These are phyloP conservation scores for Candida nonsorbophila DNA, from an alignment of 805 yeast species.

Conservation along the genomic window DNA sequence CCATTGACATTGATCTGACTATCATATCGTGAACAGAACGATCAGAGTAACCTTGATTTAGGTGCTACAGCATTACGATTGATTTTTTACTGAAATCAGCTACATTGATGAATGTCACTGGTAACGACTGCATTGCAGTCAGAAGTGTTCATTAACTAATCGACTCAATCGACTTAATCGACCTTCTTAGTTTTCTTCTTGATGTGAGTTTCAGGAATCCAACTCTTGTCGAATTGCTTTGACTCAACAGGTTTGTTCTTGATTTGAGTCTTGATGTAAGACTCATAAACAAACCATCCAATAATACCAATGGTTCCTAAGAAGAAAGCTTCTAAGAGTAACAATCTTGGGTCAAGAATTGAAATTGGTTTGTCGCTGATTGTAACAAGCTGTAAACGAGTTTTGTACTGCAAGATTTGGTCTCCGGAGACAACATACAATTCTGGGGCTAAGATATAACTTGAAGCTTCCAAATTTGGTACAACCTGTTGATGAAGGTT, in stretches of 20 bases:
- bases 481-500: no score
- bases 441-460: constrained; percentile 56
- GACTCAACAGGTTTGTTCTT: constrained; percentile 16
- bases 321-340: constrained; percentile 56
- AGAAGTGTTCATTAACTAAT: constrained; percentile 9
- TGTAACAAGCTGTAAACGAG: constrained; percentile 51
- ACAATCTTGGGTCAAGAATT: constrained; percentile 64
- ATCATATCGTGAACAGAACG: no score
- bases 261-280: constrained; percentile 44
- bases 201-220: constrained; percentile 58
- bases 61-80: no score
- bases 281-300: constrained; percentile 42
- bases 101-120: no score
- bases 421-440: constrained; percentile 49
- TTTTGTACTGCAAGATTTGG: constrained; percentile 48
- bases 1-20: no score
- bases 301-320: constrained; percentile 42
- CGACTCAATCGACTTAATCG: no score
- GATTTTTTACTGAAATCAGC: no score
- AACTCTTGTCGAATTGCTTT: constrained; percentile 38
- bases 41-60: no score
- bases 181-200: constrained; percentile 27
- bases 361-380: constrained; percentile 66
- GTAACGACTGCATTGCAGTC: no score
- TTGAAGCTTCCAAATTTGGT: constrained; percentile 52